These are phyloP conservation scores for Ballota nigra DNA, from an alignment of 257 asterid genomes.

Conservation along the genomic window DNA sequence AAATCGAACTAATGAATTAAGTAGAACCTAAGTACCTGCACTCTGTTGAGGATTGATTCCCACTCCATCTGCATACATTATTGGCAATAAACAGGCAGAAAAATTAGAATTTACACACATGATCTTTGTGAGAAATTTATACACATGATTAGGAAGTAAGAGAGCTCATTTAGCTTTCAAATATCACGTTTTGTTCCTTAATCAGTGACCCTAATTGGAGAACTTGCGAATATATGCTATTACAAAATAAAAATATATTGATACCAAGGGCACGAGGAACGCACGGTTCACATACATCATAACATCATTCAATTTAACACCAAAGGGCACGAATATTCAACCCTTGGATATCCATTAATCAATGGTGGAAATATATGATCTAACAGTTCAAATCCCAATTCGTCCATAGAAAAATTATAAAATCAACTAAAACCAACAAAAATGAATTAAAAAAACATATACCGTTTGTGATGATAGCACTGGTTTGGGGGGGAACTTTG, in stretches of 20 bases:
- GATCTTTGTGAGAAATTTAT: background rate
- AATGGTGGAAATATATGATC: background rate
- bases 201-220: background rate
- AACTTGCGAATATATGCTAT: background rate
- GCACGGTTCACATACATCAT: background rate
- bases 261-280: background rate
- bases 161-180: conserved; percentile 13
- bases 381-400: background rate
- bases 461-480: conserved; percentile 97
- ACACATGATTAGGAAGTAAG: background rate
- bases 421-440: background rate
- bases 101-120: background rate
- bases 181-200: background rate
- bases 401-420: background rate
- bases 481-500: conserved; percentile 96
- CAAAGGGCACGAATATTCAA: background rate
- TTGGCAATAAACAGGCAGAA: conserved; percentile 5
- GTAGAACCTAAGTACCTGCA: conserved; percentile 61
- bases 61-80: conserved; percentile 77
- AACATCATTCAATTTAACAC: background rate
- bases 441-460: background rate
- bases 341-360: background rate
- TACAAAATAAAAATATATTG: background rate
- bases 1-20: background rate
- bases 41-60: conserved; percentile 98